Evolutionary conservation across 1,139 yeast species (phyloP).

Genomic region (Suhomyces anneliseae): DNA sequence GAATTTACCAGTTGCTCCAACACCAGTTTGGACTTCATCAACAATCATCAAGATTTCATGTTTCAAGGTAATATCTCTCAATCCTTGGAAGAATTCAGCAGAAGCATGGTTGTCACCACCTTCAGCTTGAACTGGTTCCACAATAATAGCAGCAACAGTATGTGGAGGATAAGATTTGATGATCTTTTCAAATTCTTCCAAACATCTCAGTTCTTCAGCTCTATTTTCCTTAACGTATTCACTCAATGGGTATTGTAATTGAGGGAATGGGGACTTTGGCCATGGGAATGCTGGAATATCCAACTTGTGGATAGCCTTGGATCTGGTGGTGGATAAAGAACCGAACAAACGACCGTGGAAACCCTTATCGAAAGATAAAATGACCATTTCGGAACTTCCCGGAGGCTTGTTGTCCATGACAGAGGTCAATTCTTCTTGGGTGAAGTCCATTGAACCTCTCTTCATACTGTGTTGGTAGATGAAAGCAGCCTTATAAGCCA

Average conservation of each 20-base stretch:
- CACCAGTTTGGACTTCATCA: slow-evolving; percentile 77
- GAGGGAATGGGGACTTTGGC: slow-evolving; percentile 77
- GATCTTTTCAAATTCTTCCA: slow-evolving; percentile 54
- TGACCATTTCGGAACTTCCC: slow-evolving; percentile 67
- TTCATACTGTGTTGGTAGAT: slow-evolving; percentile 65
- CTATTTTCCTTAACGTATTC: slow-evolving; percentile 52
- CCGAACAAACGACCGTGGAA: slow-evolving; percentile 80
- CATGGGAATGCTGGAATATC: slow-evolving; percentile 76
- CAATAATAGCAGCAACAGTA: slow-evolving; percentile 63
- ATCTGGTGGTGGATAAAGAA: slow-evolving; percentile 68
- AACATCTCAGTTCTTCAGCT: slow-evolving; percentile 61
- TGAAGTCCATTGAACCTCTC: slow-evolving; percentile 56
- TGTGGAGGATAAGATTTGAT: slow-evolving; percentile 49
- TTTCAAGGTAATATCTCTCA: slow-evolving; percentile 62
- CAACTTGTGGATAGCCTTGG: slow-evolving; percentile 72
- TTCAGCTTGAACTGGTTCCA: slow-evolving; percentile 75
- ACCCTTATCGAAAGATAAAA: slow-evolving; percentile 66
- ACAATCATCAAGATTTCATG: slow-evolving; percentile 61
- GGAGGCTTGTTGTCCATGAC: slow-evolving; percentile 70
- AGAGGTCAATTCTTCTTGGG: slow-evolving; percentile 54
- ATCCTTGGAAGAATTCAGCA: slow-evolving; percentile 58
- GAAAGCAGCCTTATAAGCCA: slow-evolving; percentile 76
- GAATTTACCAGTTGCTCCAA: slow-evolving; percentile 68
- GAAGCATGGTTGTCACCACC: slow-evolving; percentile 77
- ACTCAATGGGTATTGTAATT: slow-evolving; percentile 62